Conservation (phyloP, 768 basidiomycete genomes). For the Artomyces pyxidatus region DNA sequence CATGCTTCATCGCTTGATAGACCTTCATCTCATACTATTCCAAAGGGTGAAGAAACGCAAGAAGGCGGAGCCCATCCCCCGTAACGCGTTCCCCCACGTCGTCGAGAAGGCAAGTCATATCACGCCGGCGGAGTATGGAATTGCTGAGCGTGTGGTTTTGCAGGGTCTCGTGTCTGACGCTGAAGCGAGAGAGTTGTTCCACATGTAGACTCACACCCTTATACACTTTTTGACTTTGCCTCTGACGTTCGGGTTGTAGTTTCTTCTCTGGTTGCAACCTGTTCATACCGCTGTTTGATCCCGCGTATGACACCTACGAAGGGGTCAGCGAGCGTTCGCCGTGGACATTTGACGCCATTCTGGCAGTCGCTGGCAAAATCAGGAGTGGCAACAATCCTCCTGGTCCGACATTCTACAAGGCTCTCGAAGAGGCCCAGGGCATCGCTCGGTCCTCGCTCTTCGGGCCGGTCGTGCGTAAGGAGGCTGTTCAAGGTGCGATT, state of each 20-base stretch:
- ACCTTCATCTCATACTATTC: not conserved
- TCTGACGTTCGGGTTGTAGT: too few relatives aligned
- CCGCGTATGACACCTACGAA: slow-evolving; percentile 88
- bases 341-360: slow-evolving; percentile 91
- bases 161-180: slow-evolving; percentile 79
- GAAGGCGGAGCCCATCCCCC: slow-evolving; percentile 73
- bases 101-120: slow-evolving; percentile 63
- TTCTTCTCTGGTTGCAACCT: slow-evolving; percentile 96
- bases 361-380: slow-evolving; percentile 89
- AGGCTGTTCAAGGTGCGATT: slow-evolving; percentile 79
- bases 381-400: slow-evolving; percentile 84
- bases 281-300: slow-evolving; percentile 94
- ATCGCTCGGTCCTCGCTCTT: slow-evolving; percentile 92
- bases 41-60: slow-evolving; percentile 76
- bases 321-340: slow-evolving; percentile 86
- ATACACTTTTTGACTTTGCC: too few relatives aligned
- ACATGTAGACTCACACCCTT: slow-evolving; percentile 60
- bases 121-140: not conserved
- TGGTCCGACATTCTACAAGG: slow-evolving; percentile 80
- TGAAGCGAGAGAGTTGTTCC: slow-evolving; percentile 86
- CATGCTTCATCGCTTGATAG: not conserved
- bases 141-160: slow-evolving; percentile 1
- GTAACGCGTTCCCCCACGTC: slow-evolving; percentile 83
- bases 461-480: slow-evolving; percentile 88
- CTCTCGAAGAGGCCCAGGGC: slow-evolving; percentile 91